Base-by-base conservation (phyloP, 192 early-diverging fungal genomes). In the Phycomyces blakesleeanus region DNA sequence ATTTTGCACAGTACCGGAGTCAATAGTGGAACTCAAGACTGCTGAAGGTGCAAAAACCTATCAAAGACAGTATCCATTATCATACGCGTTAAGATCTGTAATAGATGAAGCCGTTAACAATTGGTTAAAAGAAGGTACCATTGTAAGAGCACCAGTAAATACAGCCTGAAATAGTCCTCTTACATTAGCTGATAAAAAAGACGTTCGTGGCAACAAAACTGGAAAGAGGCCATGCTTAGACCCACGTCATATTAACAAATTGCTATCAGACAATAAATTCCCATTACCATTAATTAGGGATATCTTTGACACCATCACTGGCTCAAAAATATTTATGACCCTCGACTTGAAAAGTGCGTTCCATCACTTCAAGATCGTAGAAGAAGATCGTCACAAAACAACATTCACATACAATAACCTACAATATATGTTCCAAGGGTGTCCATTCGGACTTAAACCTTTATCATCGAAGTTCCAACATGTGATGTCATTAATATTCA, bases 151-250 rank as follows among this genome's bases (percentile, higher is more conserved):
- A 7, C 26, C 21, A 34, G 37, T 34, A 14, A 58, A 58, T 22
- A 58, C 57, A 3, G 38, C 57, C 7, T 58, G 38, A 24, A 58
- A 58, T 15, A 42, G 21, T 22, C 57, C 57, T 22, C 37, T 58
- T 15, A 16, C 41, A 16, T 21, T 57, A 15, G 57, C 41, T 44
- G 37, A 34, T 16, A 58, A 58, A 10, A 9, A 39, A 42, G 41
- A 58, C 24, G 40, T 41, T 20, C 2, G 2, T 26, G 38, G 57
- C 1, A 22, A 58, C 2, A 58, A 24, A 38, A 14, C 40, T 1
- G 22, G 37, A 9, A 34, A 58, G 5, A 22, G 57, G 40, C 38
- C 41, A 0, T 58, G 57, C 15, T 24, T 58, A 3, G 57, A 58
- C 41, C 38, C 41, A 5, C 38, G 38, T 25, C 37, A 38, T 22